Evolutionary conservation across 495 filamentous ascomycete genomes (phyloP), one percentile per base, ranked within the genome.

Genomic region (Talaromyces borbonicus): DNA sequence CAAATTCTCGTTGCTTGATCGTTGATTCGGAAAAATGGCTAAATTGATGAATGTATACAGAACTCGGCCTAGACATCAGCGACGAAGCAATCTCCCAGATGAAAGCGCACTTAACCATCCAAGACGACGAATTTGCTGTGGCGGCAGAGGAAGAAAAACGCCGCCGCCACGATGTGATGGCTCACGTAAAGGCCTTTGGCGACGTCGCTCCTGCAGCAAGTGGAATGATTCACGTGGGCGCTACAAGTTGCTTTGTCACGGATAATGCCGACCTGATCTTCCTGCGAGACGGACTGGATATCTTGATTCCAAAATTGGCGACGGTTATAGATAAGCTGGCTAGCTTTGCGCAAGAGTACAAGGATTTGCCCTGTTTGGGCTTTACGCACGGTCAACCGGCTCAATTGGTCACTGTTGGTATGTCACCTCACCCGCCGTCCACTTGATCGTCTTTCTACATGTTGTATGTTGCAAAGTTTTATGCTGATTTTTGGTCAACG

Each of bases 201-300:
- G 63, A 74, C 55, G 76, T 73, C 40, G 86, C 87, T 8, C 88
- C 89, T 3, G 81, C 79, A 36, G 90, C 90, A 30, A 87, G 85
- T 15, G 86, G 85, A 16, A 86, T 90, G 58, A 93, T 95, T 39
- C 90, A 95, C 66, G 81, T 74, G 65, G 27, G 42, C 44, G 64
- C 61, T 24, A 80, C 77, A 8, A 72, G 65, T 3, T 79, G 74
- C 61, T 80, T 78, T 63, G 69, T 77, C 69, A 90, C 85, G 38
- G 90, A 97, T 59, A 95, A 95, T 51, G 81, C 85, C 22, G 90
- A 97, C 53, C 64, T 95, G 36, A 90, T 95, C 54, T 79, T 95
- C 59, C 68, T 90, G 46, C 72, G 82, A 4, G 78, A 88, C 42
- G 78, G 68, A 37, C 69, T 95, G 20, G 78, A 90, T 56, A 71